Percentiles rank a stretch among this genome's conserved stretches.
Evolutionary conservation across 2,329 filamentous ascomycete genomes (phyloP).

Genomic region (Ascocoryne sarcoides): DNA sequence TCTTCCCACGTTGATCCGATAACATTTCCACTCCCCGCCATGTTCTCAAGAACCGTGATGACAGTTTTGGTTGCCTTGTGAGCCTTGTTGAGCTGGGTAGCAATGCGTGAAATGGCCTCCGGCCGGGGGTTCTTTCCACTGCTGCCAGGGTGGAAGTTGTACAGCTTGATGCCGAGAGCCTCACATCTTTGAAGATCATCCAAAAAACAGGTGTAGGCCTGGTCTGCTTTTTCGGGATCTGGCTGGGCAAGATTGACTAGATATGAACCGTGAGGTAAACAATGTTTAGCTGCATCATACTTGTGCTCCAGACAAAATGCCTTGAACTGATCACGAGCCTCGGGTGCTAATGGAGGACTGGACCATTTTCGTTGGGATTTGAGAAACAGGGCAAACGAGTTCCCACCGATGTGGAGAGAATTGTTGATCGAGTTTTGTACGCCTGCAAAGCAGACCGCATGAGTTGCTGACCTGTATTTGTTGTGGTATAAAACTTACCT

Average conservation of each 20-base stretch:
- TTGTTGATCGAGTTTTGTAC: slow-evolving; percentile 84
- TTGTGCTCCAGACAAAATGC: slow-evolving; percentile 56
- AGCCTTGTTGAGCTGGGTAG: slow-evolving; percentile 71
- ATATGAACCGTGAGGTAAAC: slow-evolving; percentile 91
- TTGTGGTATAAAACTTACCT: slow-evolving; percentile 53
- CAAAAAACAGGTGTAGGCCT: slow-evolving; percentile 78
- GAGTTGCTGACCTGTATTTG: no score
- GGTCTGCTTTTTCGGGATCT: slow-evolving; percentile 68
- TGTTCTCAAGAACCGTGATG: slow-evolving; percentile 84
- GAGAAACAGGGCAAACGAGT: slow-evolving; percentile 88
- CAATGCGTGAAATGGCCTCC: slow-evolving; percentile 70
- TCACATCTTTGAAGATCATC: slow-evolving; percentile 86
- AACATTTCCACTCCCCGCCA: slow-evolving; percentile 84
- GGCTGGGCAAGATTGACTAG: slow-evolving; percentile 90
- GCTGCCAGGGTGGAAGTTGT: slow-evolving; percentile 95
- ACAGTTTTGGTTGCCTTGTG: slow-evolving; percentile 69
- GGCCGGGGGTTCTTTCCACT: slow-evolving; percentile 58
- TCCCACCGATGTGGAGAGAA: slow-evolving; percentile 72
- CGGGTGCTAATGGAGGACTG: slow-evolving; percentile 65
- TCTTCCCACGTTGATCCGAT: slow-evolving; percentile 83
- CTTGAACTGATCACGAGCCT: slow-evolving; percentile 61
- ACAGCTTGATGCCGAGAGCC: slow-evolving; percentile 75
- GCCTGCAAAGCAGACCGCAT: slow-evolving; percentile 43
- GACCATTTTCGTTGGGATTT: slow-evolving; percentile 96
- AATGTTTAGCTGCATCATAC: slow-evolving; percentile 63